Evolutionary conservation across 2,329 filamentous ascomycete genomes (phyloP).

Genomic region (Cordyceps cateniannulata): DNA sequence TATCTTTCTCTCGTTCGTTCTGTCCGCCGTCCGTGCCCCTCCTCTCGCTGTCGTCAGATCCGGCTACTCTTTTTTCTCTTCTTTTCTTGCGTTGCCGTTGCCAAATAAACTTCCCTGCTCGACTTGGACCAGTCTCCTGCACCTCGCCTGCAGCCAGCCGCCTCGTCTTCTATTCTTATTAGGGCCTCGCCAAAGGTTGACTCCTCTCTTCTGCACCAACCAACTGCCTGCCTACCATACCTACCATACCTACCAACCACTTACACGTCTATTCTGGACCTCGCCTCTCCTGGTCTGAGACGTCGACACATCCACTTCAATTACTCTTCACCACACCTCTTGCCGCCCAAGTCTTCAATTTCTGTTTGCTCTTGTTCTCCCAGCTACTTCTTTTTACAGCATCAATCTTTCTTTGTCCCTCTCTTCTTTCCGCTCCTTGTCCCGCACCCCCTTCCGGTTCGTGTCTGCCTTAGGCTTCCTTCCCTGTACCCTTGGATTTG

Average conservation of each 20-base stretch:
- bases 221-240: no score
- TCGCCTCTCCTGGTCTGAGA: slow-evolving; percentile 4
- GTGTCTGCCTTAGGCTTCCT: not conserved
- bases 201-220: not conserved
- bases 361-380: not conserved
- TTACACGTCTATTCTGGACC: slow-evolving; percentile 4
- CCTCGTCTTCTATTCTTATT: not conserved
- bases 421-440: not conserved
- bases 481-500: not conserved
- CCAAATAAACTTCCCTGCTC: not conserved
- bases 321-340: not conserved
- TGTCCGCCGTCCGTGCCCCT: not conserved
- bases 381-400: not conserved
- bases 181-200: not conserved
- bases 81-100: not conserved
- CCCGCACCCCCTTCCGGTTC: not conserved
- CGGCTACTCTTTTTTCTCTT: not conserved
- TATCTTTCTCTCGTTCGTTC: not conserved
- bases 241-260: slow-evolving; percentile 1
- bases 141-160: not conserved
- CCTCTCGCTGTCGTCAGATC: not conserved
- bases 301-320: slow-evolving; percentile 2
- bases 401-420: not conserved
- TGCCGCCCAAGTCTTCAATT: not conserved
- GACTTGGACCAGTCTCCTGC: not conserved